phyloP scores from a whole-genome alignment of 2,329 filamentous ascomycete genomes.

The Epichloe bromicola region DNA sequence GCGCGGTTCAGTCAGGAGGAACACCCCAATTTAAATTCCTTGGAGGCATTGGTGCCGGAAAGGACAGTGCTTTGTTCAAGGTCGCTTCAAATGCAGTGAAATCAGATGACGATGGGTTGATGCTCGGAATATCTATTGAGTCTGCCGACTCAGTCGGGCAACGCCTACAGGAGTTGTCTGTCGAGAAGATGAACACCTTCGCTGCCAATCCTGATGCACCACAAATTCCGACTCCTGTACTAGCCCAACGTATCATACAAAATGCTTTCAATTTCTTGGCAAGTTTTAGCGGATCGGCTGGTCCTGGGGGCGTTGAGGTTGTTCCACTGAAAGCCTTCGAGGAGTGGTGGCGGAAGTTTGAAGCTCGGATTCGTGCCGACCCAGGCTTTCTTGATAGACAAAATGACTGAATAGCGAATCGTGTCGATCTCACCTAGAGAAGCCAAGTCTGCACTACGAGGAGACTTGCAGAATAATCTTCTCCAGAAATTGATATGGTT shows the following conservation, averaged over 20 bases:
- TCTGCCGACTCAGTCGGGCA: slow-evolving; percentile 56
- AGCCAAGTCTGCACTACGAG: too few relatives aligned
- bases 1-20: slow-evolving; percentile 26
- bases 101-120: slow-evolving; percentile 36
- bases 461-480: too few relatives aligned
- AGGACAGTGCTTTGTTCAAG: slow-evolving; percentile 86
- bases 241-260: slow-evolving; percentile 88
- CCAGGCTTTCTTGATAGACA: slow-evolving; percentile 74
- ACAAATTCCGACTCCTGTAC: slow-evolving; percentile 53
- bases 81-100: slow-evolving; percentile 30
- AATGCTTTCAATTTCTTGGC: slow-evolving; percentile 96
- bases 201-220: slow-evolving; percentile 2
- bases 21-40: slow-evolving; percentile 63
- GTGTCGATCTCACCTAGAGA: background rate
- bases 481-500: too few relatives aligned
- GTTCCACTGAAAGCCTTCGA: slow-evolving; percentile 92
- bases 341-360: slow-evolving; percentile 97
- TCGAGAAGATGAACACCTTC: slow-evolving; percentile 13
- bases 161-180: slow-evolving; percentile 48
- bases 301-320: slow-evolving; percentile 58
- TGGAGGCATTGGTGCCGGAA: slow-evolving; percentile 78
- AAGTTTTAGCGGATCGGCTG: slow-evolving; percentile 60
- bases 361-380: slow-evolving; percentile 71
- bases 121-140: slow-evolving; percentile 76
- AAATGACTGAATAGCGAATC: slow-evolving; percentile 10